Evolutionary conservation across 495 filamentous ascomycete genomes (phyloP), one percentile per base, ranked within the genome.

Genomic region (Oidiodendron maius): DNA sequence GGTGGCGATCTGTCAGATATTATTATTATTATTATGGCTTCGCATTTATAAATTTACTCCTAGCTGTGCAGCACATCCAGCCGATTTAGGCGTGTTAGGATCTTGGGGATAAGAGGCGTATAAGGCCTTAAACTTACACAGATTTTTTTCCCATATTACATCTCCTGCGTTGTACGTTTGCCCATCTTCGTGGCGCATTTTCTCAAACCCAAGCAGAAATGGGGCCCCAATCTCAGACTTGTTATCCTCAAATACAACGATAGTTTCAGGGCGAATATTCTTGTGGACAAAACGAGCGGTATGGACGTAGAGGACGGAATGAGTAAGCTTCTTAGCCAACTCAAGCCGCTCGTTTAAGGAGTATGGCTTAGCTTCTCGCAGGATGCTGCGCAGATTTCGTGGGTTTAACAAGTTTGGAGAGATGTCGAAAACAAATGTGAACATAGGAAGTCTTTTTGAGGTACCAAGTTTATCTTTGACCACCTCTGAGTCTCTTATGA

Each of bases 251-350:
- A 79, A 75, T 15, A 66, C 36, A 11, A 82, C 28, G 17, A 79
- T 53, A 4, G 63, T 75, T 46, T 82, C 77, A 1, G 78, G 78
- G 0, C 75, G 64, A 30, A 83, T 64, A 51, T 70, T 78, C 58
- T 80, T 81, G 60, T 83, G 78, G 11, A 82, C 76, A 37, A 80
- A 72, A 23, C 64, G 63, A 26, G 61, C 64, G 1, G 64, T 64
- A 53, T 82, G 77, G 1, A 81, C 61, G 52, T 65, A 80, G 51
- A 53, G 62, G n/a, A 80, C 63, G 0, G 70, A 62, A 32, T 54
- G 56, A 16, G 72, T 69, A 6, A 80, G 36, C 35, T 67, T 56
- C 34, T 57, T 63, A n/a, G 75, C 76, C 13, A 80, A 52, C 30
- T 24, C 30, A 10, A 45, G 36, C 3, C 40, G 28, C 6, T 43